These are phyloP conservation scores for Hemisphaericaspora lyxosophila DNA, from an alignment of 1,139 yeast genomes.

Conservation along the genomic window DNA sequence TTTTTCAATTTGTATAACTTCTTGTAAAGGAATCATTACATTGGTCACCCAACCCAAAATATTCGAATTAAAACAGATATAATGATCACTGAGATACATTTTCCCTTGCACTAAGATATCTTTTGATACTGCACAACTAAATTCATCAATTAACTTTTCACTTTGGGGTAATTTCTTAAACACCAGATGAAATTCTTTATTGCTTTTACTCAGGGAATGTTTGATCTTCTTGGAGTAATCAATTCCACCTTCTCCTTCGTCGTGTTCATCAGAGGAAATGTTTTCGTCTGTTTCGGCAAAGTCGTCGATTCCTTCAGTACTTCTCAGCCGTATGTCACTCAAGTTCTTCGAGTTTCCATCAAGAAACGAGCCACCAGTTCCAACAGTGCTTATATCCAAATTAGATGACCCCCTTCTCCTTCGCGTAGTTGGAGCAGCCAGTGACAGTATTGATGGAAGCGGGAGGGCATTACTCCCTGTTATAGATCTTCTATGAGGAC, in stretches of 20 bases:
- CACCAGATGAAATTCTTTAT: constrained; percentile 60
- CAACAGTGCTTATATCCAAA: neutral
- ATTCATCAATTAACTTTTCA: constrained; percentile 64
- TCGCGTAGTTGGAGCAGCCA: neutral
- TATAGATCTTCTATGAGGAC: constrained; percentile 23
- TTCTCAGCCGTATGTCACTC: constrained; percentile 6
- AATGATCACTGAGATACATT: constrained; percentile 59
- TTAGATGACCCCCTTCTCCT: constrained; percentile 1
- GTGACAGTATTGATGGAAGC: neutral
- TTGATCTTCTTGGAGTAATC: constrained; percentile 25
- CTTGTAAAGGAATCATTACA: constrained; percentile 63
- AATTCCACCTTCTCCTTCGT: constrained; percentile 17
- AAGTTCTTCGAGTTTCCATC: constrained; percentile 2
- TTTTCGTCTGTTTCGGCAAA: constrained; percentile 9
- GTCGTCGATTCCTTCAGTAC: constrained; percentile 6
- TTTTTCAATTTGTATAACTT: constrained; percentile 70
- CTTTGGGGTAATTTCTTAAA: constrained; percentile 55
- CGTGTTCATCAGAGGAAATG: constrained; percentile 15
- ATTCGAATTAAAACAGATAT: constrained; percentile 68
- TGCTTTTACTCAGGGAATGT: constrained; percentile 45
- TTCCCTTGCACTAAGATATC: constrained; percentile 75
- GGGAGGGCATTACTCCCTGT: constrained; percentile 5
- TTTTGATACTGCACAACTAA: constrained; percentile 68
- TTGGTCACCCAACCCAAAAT: constrained; percentile 75
- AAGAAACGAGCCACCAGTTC: neutral